These are phyloP conservation scores for Xylaria sp. DNA, from an alignment of 2,329 filamentous ascomycete genomes.

Conservation along the genomic window DNA sequence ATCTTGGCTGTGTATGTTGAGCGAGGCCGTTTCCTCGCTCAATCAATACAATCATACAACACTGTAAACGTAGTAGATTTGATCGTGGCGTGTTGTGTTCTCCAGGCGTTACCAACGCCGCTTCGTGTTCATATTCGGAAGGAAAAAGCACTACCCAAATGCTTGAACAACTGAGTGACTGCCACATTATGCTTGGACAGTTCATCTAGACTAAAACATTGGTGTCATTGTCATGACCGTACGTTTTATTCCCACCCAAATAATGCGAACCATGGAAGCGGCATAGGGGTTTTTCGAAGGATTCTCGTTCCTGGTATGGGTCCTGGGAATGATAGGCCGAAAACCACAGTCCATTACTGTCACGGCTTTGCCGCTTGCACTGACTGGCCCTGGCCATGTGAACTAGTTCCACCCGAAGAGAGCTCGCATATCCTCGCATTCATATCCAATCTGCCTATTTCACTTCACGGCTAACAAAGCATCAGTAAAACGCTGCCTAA, in stretches of 20 bases:
- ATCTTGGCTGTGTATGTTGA: background rate
- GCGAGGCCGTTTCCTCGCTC: background rate
- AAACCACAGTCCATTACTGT: background rate
- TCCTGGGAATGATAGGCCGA: background rate
- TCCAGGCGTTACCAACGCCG: background rate
- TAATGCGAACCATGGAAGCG: background rate
- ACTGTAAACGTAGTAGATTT: no score
- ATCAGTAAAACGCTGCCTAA: background rate
- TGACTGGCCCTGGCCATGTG: background rate
- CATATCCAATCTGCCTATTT: constrained; percentile 1
- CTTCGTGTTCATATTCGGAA: constrained; percentile 1
- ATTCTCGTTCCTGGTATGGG: constrained; percentile 13
- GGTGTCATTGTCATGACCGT: background rate
- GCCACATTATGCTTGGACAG: background rate
- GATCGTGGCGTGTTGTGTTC: background rate
- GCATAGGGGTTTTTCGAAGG: constrained; percentile 13
- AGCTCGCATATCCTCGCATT: background rate
- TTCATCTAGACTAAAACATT: background rate
- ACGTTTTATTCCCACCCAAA: constrained; percentile 5
- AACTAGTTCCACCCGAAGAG: constrained; percentile 11
- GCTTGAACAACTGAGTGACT: background rate
- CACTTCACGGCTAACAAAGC: background rate
- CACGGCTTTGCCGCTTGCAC: constrained; percentile 7
- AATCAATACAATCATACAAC: background rate
- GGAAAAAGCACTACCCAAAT: background rate